These are phyloP conservation scores for Podila epicladia DNA, from an alignment of 192 early-diverging fungal species.

Conservation along the genomic window DNA sequence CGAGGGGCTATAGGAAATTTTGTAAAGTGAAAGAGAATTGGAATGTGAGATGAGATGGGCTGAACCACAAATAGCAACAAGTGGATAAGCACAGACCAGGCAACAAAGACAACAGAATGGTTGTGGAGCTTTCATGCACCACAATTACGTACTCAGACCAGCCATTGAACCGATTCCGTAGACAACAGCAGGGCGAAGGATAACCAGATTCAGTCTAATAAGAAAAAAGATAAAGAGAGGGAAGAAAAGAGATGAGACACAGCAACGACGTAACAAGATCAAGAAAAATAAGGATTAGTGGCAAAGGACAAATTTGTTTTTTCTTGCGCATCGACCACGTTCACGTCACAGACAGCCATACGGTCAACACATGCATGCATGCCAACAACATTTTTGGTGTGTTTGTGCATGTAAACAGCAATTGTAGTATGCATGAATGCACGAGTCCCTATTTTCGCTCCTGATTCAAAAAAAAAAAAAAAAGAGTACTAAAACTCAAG, in stretches of 20 bases:
- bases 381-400: no score
- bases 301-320: no score
- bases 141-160: conserved; percentile 73
- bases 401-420: no score
- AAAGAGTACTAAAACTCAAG: background rate
- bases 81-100: no score
- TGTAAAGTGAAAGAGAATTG: background rate
- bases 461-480: background rate
- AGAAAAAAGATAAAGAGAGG: background rate
- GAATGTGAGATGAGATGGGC: conserved; percentile 2
- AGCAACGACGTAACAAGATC: background rate
- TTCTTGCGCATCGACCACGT: no score
- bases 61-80: background rate
- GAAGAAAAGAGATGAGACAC: background rate
- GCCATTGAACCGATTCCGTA: conserved; percentile 87
- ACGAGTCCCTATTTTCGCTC: no score
- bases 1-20: conserved; percentile 75
- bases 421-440: no score
- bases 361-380: no score
- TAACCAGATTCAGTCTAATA: conserved; percentile 76
- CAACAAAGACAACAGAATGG: no score
- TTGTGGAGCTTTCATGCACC: background rate
- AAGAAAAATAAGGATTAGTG: conserved; percentile 1
- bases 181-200: conserved; percentile 87
- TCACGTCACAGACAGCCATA: no score